Base-by-base conservation (phyloP, 2,329 filamentous ascomycete genomes). In the Sphaceloma murrayae region DNA sequence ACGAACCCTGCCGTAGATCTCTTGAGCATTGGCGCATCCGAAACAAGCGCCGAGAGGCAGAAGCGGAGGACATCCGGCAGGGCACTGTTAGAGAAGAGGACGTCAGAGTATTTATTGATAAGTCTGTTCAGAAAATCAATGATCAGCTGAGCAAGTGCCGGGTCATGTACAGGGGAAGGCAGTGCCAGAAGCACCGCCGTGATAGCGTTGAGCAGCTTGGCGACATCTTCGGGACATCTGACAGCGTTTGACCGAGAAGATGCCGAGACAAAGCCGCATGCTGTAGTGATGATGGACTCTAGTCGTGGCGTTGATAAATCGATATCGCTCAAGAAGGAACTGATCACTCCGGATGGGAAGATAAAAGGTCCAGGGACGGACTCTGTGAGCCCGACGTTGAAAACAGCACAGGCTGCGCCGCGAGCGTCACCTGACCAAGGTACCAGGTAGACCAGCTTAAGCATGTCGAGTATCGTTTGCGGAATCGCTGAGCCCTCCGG, bases 371-470 rank as follows among this genome's bases (percentile, higher is more conserved):
- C 85, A 2, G 81, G 75, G 18, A 78, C 74, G 0, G 70, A 73
- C 59, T 93, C 85, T 1, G 79, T 79, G 55, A 88, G 88, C 0
- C 85, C 85, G 14, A 78, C 74, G 30, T 79, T 76, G 39, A 89
- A 69, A 36, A 88, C 75, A 46, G 70, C 72, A 62, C 85, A 91
- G 24, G 80, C 77, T 3, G 76, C 70, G 54, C 88, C 83, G 16
- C 82, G 72, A 8, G 85, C 73, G 52, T 88, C 85, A 16, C 76
- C 73, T 46, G 74, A 77, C 2, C 62, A 63, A 3, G 67, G 70
- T 34, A 86, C 79, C 0, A 74, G 58, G 42, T 68, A 60, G n/a
- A 68, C 64, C 38, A 67, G 65, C 31, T 65, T 65, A 43, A 78
- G 66, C 47, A 73, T 69, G 43, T 66, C 62, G 43, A 73, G 60